Conservation (phyloP, 2,329 filamentous ascomycete species). For the Colletotrichum sp. region DNA sequence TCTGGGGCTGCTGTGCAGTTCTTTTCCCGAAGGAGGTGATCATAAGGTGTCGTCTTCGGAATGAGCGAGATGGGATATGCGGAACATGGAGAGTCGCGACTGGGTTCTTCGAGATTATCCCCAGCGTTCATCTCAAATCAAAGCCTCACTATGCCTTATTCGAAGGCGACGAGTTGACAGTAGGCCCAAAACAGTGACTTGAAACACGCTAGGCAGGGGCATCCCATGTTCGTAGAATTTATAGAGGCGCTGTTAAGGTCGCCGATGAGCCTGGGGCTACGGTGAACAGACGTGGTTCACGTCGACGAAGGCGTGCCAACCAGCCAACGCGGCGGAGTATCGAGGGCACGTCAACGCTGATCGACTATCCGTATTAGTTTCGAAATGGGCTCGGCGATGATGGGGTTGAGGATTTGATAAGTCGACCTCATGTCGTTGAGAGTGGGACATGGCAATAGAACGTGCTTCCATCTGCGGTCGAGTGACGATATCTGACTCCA, state of each 20-base stretch:
- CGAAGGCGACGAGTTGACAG: neutral
- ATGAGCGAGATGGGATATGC: slow-evolving; percentile 23
- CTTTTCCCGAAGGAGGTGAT: slow-evolving; percentile 18
- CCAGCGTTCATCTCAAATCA: slow-evolving; percentile 25
- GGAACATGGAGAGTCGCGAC: slow-evolving; percentile 18
- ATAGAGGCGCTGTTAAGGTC: slow-evolving; percentile 20
- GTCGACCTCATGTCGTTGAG: slow-evolving; percentile 6
- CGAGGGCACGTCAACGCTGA: slow-evolving; percentile 9
- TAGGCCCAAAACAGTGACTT: slow-evolving; percentile 18
- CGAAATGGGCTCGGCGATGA: slow-evolving; percentile 11
- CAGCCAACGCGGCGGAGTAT: slow-evolving; percentile 17
- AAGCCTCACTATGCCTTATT: slow-evolving; percentile 20
- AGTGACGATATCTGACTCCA: slow-evolving; percentile 6
- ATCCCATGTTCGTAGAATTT: neutral
- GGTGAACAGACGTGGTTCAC: slow-evolving; percentile 7
- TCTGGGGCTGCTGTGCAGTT: slow-evolving; percentile 6
- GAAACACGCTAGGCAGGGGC: slow-evolving; percentile 24
- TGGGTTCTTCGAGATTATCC: slow-evolving; percentile 20
- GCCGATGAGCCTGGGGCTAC: slow-evolving; percentile 12
- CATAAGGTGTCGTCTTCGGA: slow-evolving; percentile 18
- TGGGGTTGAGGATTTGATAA: slow-evolving; percentile 8
- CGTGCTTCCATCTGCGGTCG: neutral
- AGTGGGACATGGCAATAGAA: slow-evolving; percentile 15
- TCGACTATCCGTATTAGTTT: slow-evolving; percentile 1
- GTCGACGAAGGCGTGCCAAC: slow-evolving; percentile 7